These are phyloP conservation scores for Prunus padus DNA, from an alignment of 306 rosid species.

Conservation along the genomic window DNA sequence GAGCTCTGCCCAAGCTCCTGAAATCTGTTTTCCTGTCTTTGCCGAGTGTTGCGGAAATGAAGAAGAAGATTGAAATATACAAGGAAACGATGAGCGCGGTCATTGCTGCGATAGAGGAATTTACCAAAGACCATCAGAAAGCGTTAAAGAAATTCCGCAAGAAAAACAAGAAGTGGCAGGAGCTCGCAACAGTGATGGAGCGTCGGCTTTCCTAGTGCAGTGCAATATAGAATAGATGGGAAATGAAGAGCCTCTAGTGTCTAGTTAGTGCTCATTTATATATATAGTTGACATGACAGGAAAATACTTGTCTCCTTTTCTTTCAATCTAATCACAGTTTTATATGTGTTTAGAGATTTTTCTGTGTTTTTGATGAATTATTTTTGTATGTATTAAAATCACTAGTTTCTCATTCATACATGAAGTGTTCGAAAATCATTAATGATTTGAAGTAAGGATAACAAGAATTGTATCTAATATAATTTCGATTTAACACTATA, in stretches of 20 bases:
- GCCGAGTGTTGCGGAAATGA: conserved; percentile 1
- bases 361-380: too few relatives aligned
- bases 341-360: too few relatives aligned
- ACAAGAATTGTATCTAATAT: too few relatives aligned
- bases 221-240: neutral
- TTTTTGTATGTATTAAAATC: too few relatives aligned
- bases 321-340: too few relatives aligned
- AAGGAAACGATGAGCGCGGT: conserved; percentile 12
- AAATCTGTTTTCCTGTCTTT: conserved; percentile 40
- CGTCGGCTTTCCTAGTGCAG: neutral
- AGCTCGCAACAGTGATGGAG: conserved; percentile 4
- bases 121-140: neutral
- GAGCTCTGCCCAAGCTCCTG: too few relatives aligned
- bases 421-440: too few relatives aligned
- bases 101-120: neutral
- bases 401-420: too few relatives aligned
- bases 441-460: too few relatives aligned
- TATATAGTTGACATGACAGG: too few relatives aligned
- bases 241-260: neutral
- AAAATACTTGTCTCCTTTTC: too few relatives aligned
- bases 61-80: conserved; percentile 10
- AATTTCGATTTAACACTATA: too few relatives aligned
- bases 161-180: neutral
- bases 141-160: neutral
- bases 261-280: neutral